phyloP scores from a whole-genome alignment of 2,329 filamentous ascomycete genomes.

The Colletotrichum plurivorum region DNA sequence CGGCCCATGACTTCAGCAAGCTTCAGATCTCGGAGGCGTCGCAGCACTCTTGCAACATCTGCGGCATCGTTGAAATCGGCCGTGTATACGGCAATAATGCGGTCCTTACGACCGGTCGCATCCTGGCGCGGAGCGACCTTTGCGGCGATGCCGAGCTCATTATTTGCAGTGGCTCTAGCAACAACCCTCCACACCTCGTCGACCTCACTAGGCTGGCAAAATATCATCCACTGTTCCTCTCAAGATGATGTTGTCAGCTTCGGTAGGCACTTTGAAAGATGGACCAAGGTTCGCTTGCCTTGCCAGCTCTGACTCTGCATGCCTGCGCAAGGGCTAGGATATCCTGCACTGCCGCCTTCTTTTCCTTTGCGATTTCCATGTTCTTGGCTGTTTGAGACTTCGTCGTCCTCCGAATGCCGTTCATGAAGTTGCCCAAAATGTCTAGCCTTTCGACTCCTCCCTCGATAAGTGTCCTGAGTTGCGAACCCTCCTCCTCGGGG shows the following conservation, averaged over 20 bases:
- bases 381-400: constrained; percentile 51
- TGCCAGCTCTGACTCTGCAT: too few species aligned
- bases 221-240: constrained; percentile 48
- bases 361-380: too few species aligned
- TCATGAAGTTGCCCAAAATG: constrained; percentile 63
- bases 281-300: too few species aligned
- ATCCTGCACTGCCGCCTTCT: too few species aligned
- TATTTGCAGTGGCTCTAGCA: constrained; percentile 75
- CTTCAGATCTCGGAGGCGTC: constrained; percentile 72
- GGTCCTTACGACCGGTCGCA: too few species aligned
- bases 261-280: too few species aligned
- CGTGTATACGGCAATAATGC: too few species aligned
- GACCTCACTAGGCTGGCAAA: constrained; percentile 67
- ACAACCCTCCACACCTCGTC: constrained; percentile 76
- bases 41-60: constrained; percentile 59
- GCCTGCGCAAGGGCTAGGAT: too few species aligned
- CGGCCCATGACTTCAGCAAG: constrained; percentile 64
- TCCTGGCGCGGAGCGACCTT: constrained; percentile 76
- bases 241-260: too few species aligned
- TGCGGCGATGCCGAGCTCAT: constrained; percentile 78
- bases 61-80: too few species aligned
- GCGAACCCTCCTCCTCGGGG: too few species aligned
- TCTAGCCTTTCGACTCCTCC: constrained; percentile 66
- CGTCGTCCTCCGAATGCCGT: constrained; percentile 57
- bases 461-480: constrained; percentile 61